Base-by-base conservation (phyloP, 2,329 filamentous ascomycete genomes). In the Chaetoscypha palmicola region DNA sequence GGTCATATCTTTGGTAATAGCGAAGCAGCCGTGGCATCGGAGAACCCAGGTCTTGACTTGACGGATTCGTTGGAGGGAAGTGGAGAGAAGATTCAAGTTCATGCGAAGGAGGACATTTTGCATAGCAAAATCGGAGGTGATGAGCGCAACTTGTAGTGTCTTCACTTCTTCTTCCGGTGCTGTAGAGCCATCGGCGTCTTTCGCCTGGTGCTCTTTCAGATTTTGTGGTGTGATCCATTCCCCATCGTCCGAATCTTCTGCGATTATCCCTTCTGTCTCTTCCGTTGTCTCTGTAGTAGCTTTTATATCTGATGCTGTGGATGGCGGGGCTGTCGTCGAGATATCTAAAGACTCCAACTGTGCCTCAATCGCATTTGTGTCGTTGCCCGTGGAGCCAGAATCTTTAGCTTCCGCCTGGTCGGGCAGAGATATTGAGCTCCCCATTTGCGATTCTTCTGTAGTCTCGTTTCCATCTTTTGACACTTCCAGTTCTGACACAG, bases 111-210 rank as follows among this genome's bases (percentile, higher is more conserved):
- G 77, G 5, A 97, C 89, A 63, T 97, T 97, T 68, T 97, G 91
- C 87, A 98, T 94, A 43, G 92, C 91, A 66, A 86, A 97, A 70
- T 98, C 92, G 44, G 85, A 89, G 1, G 92, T 97, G 60, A 97
- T 83, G 34, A 91, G 81, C n/a, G 89, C 91, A 12, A 86, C 87
- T 65, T 94, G 83, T 55, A 96, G 83, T 10, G 77, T 79, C 49
- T 77, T 76, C 26, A 77, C 72, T 42, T 77, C 71, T 1, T 73
- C 63, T 47, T 71, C 64, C 38, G 72, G 66, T 31, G 72, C 66
- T 16, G 69, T 64, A 1, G 70, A 64, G 4, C 66, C 67, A 17
- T 69, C 66, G 20, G 65, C 63, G 55, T 91, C 81, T 61, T 80
- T 76, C 47, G 77, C 78, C 68, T 92, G 84, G 61, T 87, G 83